A percentile compares a stretch with the other conserved stretches of the same genome.
phyloP scores from a whole-genome alignment of 495 filamentous ascomycete species.

The Penicillium robsamsonii region DNA sequence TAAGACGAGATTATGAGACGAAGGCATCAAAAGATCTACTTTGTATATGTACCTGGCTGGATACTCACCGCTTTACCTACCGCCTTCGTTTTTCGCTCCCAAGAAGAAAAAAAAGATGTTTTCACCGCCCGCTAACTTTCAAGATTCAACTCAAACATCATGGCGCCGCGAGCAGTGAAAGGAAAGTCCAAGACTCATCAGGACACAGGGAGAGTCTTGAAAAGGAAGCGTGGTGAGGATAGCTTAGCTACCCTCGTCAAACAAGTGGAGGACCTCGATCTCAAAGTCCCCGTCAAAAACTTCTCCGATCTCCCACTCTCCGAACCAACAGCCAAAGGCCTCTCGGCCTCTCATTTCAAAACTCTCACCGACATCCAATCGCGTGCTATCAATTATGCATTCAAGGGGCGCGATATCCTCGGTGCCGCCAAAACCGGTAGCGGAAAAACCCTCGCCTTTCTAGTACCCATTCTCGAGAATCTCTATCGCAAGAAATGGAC shows the following conservation, averaged over 20 bases:
- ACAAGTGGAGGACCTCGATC: conserved; percentile 50
- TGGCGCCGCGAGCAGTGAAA: conserved; percentile 32
- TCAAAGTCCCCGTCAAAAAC: conserved; percentile 44
- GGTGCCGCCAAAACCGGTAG: conserved; percentile 96
- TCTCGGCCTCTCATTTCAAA: conserved; percentile 86
- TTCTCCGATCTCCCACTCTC: conserved; percentile 89
- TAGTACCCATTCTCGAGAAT: conserved; percentile 89
- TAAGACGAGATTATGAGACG: background rate
- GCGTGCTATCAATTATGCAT: conserved; percentile 76
- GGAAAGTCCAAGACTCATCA: conserved; percentile 23
- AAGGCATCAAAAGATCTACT: conserved; percentile 9
- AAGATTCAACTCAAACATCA: conserved; percentile 18
- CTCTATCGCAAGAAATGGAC: conserved; percentile 91
- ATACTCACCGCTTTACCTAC: conserved; percentile 1
- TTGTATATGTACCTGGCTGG: background rate
- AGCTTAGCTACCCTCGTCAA: conserved; percentile 45
- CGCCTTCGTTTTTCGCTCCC: background rate
- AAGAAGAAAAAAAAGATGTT: conserved; percentile 14
- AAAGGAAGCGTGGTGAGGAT: conserved; percentile 59
- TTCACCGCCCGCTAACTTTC: conserved; percentile 25
- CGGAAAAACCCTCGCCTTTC: conserved; percentile 93
- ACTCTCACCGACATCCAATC: conserved; percentile 89
- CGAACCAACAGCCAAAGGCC: conserved; percentile 72
- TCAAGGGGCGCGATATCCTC: conserved; percentile 87
- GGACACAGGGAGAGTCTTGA: conserved; percentile 45